Evolutionary conservation across 108 stramenopile species (phyloP), one percentile per base, ranked within the genome.

Genomic region (Skeletonema potamos): DNA sequence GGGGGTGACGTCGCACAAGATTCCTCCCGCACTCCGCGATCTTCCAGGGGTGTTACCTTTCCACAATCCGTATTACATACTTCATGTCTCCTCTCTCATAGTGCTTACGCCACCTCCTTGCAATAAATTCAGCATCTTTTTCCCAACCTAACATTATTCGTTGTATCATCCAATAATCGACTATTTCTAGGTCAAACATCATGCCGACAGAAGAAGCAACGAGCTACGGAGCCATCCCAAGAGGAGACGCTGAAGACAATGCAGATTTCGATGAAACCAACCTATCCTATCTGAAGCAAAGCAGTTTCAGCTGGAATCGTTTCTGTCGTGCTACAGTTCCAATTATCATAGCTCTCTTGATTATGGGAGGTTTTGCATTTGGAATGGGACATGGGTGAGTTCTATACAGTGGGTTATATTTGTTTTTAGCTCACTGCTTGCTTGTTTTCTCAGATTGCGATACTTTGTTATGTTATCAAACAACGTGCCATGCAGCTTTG

Each of bases 251-350:
- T 54, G 60, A 57, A 62, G 44, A 34, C 20, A 32, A 46, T 58
- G 70, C 71, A 17, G 54, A 71, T 13, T 78, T 66, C 26, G 75
- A 81, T 57, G 74, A 71, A 70, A 65, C 51, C 12, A 81, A 81
- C 56, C 68, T 68, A 20, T 74, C 70, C 32, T 70, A 77, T 61
- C 48, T 92, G 57, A 82, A 90, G 77, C 68, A 80, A 57, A 87
- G 70, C 76, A 81, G 87, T 29, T 90, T 90, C 56, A 86, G 54
- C 1, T 78, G 70, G 77, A 65, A 58, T 51, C 67, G 77, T 44
- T 80, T 70, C 51, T 70, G 62, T 32, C 74, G 79, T 12, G 79
- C 68, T 22, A 56, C 34, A 22, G 1, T 75, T 57, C 79, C 79
- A 17, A 61, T 80, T 57, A 43, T 70, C 4, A 59, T 80, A 46